Evolutionary conservation across 257 asterid genomes (phyloP), one percentile per base, ranked within the genome.

Genomic region (Euphrasia confusa): DNA sequence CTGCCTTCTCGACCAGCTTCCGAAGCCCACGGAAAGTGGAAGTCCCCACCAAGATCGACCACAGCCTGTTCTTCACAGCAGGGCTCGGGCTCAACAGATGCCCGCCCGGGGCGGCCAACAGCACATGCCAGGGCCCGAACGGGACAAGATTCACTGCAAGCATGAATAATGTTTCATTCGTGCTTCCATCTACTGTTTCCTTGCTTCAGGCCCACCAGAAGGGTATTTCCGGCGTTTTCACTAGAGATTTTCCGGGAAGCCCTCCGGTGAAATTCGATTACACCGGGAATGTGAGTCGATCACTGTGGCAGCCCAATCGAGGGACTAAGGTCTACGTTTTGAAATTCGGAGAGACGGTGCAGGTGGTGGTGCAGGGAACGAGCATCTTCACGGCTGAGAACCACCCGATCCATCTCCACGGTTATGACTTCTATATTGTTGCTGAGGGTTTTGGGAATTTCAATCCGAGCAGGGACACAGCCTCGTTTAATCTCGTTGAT

Each of bases 321-420:
- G 89, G 82, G 10, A 89, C 97, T 14, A 89, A 74, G 66, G 28
- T 89, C 39, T 89, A 89, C 77, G 72, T 27, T 30, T 24, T 89
- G 55, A 80, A 75, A 61, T 86, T 66, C 10, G 90, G 96, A 14
- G 86, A 84, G n/a, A 78, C 77, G 14, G 96, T 89, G 45, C 90
- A 89, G 65, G 1, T 89, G 55, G 96, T 89, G 33, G 63, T 86
- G 60, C 95, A 89, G 68, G 96, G 96, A 33, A 89, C 96, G 12
- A 86, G 81, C 32, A 86, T 89, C 60, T 54, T 84, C 69, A 74
- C 87, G 0, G 87, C 84, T 32, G 95, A 89, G 74, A 86, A 89
- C 66, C 96, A 86, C 73, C 96, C 96, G 2, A 89, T 86, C 56
- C 96, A 89, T 84, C 90, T 89, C 49, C 96, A 89, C 15, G 96